These are phyloP conservation scores for Penicillium subrubescens DNA, from an alignment of 495 filamentous ascomycete species.

Conservation along the genomic window DNA sequence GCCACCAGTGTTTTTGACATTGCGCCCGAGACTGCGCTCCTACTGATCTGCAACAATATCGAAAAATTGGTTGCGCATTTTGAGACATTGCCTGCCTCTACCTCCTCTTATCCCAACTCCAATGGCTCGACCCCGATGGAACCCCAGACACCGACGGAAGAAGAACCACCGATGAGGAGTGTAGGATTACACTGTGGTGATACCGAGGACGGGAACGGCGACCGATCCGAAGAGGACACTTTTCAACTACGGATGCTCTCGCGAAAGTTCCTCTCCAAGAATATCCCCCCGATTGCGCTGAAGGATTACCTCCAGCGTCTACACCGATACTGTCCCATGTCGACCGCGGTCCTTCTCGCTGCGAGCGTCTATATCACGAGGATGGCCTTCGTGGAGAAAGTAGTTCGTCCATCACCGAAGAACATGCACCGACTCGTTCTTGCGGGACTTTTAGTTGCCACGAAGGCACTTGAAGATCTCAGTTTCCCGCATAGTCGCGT, in stretches of 20 bases:
- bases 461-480: constrained; percentile 90
- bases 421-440: constrained; percentile 89
- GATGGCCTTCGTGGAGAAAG: constrained; percentile 71
- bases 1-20: constrained; percentile 68
- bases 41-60: constrained; percentile 70
- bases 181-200: constrained; percentile 37
- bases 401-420: constrained; percentile 71
- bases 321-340: constrained; percentile 90
- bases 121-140: constrained; percentile 60
- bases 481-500: constrained; percentile 82
- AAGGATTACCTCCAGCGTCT: constrained; percentile 85
- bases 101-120: constrained; percentile 24
- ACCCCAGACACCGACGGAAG: constrained; percentile 46
- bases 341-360: constrained; percentile 94
- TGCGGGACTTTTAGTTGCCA: constrained; percentile 80
- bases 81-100: constrained; percentile 63
- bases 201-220: neutral
- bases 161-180: constrained; percentile 17
- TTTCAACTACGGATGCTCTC: constrained; percentile 58
- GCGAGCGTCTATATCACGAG: constrained; percentile 86
- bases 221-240: constrained; percentile 18
- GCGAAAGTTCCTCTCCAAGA: constrained; percentile 89
- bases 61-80: constrained; percentile 71
- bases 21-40: constrained; percentile 72
- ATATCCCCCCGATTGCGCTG: constrained; percentile 75